These are phyloP conservation scores for Pyrenochaeta sp. DNA, from an alignment of 2,329 filamentous ascomycete species.

Conservation along the genomic window DNA sequence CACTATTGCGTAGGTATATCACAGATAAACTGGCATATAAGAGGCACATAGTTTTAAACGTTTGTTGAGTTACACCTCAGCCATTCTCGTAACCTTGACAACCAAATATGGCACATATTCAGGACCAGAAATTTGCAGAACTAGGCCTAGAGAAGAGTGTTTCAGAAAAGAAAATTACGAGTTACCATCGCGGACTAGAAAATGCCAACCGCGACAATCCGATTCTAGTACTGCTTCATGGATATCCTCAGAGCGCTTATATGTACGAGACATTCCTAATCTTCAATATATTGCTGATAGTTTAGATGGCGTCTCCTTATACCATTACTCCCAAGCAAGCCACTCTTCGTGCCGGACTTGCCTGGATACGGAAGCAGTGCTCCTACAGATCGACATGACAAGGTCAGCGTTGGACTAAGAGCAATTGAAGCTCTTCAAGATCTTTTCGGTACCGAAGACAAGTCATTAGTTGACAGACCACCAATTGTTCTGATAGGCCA, in stretches of 20 bases:
- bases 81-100: neutral
- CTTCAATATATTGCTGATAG: neutral
- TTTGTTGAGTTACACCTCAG: neutral
- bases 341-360: slow-evolving; percentile 27
- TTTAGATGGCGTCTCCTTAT: slow-evolving; percentile 24
- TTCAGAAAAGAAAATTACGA: neutral
- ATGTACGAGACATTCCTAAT: slow-evolving; percentile 1
- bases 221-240: slow-evolving; percentile 22
- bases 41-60: neutral
- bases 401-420: slow-evolving; percentile 18
- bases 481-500: slow-evolving; percentile 57
- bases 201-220: slow-evolving; percentile 12
- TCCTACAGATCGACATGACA: slow-evolving; percentile 19
- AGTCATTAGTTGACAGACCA: neutral
- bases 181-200: neutral
- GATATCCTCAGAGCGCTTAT: slow-evolving; percentile 21
- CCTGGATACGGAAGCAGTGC: slow-evolving; percentile 22
- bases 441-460: slow-evolving; percentile 1
- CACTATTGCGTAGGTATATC: neutral
- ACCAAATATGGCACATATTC: neutral
- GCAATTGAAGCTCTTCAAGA: slow-evolving; percentile 16
- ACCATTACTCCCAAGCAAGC: slow-evolving; percentile 15
- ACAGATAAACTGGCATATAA: neutral
- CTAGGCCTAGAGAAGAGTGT: neutral
- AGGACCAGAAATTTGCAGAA: neutral